Evolutionary conservation across 352 stramenopile species (phyloP), one percentile per base, ranked within the genome.

Genomic region (Globisporangium sylvaticum): DNA sequence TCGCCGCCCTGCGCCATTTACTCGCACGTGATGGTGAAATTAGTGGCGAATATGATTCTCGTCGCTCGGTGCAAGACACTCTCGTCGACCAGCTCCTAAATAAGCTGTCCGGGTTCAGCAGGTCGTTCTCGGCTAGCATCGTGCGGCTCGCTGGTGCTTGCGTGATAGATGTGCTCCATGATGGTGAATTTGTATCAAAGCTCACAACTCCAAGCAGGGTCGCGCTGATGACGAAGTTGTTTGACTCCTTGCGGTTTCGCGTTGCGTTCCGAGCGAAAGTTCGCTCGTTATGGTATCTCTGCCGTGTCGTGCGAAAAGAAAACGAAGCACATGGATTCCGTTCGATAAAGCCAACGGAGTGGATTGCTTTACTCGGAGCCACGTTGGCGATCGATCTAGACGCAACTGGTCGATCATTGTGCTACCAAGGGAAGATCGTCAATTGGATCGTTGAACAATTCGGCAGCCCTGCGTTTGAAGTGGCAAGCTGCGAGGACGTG

Each of bases 141-240:
- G 56, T 62, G n/a, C 56, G 56, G 12, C 34, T 62, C 9, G 56
- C 56, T 62, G 56, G 31, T 24, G 34, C 31, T 5, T 52, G 56
- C 24, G 3, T 62, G 9, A 24, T 32, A 15, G 31, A 62, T 20
- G 20, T 62, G 10, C 9, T 50, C 42, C 31, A 14, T 10, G 32
- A 62, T 20, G 22, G 4, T 5, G 32, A 18, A 6, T 32, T 62
- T 24, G 56, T 32, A 9, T 15, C 15, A 3, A 20, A 18, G 9
- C 56, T 62, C 31, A 15, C 56, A 22, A 20, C 14, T 27, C 1
- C 31, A 44, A 48, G 12, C 34, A 39, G 8, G n/a, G 12, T 27
- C 12, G 56, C 32, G 22, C n/a, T 62, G 32, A 24, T 62, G 31
- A 10, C 9, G 31, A 48, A 29, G 22, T 14, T 62, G 5, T 44